Evolutionary conservation across 495 filamentous ascomycete species (phyloP).

Genomic region (Aspergillus avenaceus): DNA sequence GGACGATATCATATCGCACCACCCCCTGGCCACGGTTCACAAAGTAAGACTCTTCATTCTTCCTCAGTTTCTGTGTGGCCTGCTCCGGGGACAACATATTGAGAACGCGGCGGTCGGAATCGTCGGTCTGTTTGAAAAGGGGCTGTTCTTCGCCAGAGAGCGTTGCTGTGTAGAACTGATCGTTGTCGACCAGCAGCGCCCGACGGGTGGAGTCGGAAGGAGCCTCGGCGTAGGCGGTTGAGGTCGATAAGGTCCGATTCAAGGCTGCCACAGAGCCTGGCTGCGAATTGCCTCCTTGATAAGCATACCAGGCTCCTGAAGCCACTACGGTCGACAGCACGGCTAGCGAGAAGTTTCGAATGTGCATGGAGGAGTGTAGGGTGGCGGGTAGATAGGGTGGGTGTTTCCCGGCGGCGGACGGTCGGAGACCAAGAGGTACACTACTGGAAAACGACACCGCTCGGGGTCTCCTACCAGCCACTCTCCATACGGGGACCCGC

Average conservation of each 20-base stretch:
- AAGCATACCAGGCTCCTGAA: conserved; percentile 63
- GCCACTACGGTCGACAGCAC: conserved; percentile 58
- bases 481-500: conserved; percentile 51
- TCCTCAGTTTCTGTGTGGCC: conserved; percentile 81
- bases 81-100: conserved; percentile 97
- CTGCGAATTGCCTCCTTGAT: conserved; percentile 38
- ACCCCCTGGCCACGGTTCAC: conserved; percentile 90
- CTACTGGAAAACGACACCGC: conserved; percentile 40
- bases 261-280: conserved; percentile 17
- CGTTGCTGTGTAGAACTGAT: conserved; percentile 77
- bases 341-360: conserved; percentile 59
- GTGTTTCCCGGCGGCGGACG: conserved; percentile 37
- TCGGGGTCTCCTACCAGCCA: conserved; percentile 41
- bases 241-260: conserved; percentile 27
- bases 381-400: conserved; percentile 29
- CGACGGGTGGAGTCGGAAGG: conserved; percentile 31
- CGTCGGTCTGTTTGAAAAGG: conserved; percentile 79
- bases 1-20: conserved; percentile 91
- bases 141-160: conserved; percentile 78
- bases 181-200: conserved; percentile 70
- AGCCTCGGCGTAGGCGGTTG: conserved; percentile 29
- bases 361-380: conserved; percentile 57
- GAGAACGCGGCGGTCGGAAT: conserved; percentile 73
- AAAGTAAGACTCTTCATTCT: conserved; percentile 85
- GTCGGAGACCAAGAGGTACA: conserved; percentile 43